Evolutionary conservation across 345 rosid genomes (phyloP).

Genomic region (Pistacia integerrima): DNA sequence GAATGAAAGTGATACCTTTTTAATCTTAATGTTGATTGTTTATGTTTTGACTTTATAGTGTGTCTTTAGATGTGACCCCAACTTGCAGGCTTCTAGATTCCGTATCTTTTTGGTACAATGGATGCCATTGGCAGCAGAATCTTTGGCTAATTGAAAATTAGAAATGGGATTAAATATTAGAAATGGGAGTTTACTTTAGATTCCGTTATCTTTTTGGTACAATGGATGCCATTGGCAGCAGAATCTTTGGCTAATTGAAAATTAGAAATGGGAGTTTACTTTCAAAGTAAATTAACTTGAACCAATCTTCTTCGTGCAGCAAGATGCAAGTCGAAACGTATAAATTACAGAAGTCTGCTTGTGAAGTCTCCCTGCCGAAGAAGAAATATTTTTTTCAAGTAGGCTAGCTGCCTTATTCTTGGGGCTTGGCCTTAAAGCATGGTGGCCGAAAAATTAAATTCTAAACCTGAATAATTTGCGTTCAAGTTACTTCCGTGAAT

Average conservation of each 20-base stretch:
- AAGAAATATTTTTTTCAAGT: too few species aligned
- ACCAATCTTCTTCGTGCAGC: background rate
- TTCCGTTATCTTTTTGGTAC: background rate
- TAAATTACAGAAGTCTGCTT: too few species aligned
- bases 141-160: background rate
- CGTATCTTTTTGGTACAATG: background rate
- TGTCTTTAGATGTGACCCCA: background rate
- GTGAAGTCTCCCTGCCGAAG: background rate
- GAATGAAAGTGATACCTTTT: background rate
- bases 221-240: background rate
- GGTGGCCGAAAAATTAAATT: too few species aligned
- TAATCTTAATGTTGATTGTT: background rate
- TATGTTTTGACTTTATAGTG: background rate
- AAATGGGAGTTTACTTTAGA: background rate
- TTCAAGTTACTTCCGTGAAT: too few species aligned
- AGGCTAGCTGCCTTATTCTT: background rate
- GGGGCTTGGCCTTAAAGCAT: too few species aligned
- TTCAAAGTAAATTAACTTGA: background rate
- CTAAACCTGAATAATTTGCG: too few species aligned
- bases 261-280: background rate
- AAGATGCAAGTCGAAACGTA: background rate
- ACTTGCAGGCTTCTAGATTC: background rate
- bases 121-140: background rate
- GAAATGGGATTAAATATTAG: too few species aligned
- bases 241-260: background rate